Conservation (phyloP, 1,284 basidiomycete species). For the Athelia psychrophila region DNA sequence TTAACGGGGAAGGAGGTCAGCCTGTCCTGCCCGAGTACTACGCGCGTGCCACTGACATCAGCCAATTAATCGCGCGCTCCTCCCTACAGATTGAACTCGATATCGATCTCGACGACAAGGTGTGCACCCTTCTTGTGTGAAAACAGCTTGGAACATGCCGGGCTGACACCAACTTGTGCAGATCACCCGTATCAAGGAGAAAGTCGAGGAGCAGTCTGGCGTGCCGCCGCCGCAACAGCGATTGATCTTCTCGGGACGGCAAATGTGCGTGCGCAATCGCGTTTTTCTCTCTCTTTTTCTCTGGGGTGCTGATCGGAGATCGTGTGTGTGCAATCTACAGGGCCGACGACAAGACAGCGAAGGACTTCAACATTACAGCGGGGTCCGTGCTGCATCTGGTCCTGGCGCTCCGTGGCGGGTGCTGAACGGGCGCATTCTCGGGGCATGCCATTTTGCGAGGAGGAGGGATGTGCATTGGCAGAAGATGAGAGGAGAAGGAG, state of each 20-base stretch:
- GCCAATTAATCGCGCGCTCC: neutral
- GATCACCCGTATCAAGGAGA: conserved; percentile 97
- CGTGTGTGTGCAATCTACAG: conserved; percentile 31
- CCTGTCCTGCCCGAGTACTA: neutral
- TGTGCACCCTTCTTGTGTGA: conserved; percentile 27
- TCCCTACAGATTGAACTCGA: conserved; percentile 85
- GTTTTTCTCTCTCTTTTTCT: neutral
- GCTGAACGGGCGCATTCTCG: conserved; percentile 25
- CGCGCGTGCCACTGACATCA: neutral
- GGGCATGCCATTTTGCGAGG: no score
- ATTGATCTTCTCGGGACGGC: conserved; percentile 92
- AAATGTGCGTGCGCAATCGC: conserved; percentile 78
- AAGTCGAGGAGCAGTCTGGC: conserved; percentile 98
- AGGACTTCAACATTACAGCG: conserved; percentile 78
- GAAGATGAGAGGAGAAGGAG: neutral
- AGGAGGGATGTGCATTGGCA: neutral
- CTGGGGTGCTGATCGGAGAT: conserved; percentile 1
- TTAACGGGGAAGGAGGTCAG: conserved; percentile 89
- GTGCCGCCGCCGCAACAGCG: conserved; percentile 97
- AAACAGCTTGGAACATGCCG: neutral
- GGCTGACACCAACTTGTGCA: conserved; percentile 25
- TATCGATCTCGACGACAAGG: conserved; percentile 91
- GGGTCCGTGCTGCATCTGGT: conserved; percentile 91
- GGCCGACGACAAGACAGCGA: conserved; percentile 86
- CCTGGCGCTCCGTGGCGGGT: conserved; percentile 86